Evolutionary conservation across 2,329 filamentous ascomycete species (phyloP), one percentile per base, ranked within the genome.

Genomic region (Claviceps humidiphila): DNA sequence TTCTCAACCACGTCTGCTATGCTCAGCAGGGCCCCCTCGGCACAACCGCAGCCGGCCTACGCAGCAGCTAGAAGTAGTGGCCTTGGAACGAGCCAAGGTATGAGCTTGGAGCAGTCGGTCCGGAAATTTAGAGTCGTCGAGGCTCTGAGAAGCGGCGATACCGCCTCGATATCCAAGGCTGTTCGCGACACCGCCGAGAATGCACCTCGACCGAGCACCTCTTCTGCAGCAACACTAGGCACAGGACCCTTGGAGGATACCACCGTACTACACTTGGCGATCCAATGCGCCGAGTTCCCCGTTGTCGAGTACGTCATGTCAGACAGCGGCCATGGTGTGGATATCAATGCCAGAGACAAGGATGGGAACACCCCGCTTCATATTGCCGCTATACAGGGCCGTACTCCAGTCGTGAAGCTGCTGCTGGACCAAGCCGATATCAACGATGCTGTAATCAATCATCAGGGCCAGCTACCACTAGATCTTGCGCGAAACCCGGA

Each of bases 221-320:
- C 78, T 60, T 76, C 78, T 57, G 58, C 77, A 58, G 67, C 72
- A 54, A 65, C 71, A 56, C 60, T 67, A 55, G 62, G 68, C 55
- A 60, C 66, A 58, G 68, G 66, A 58, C 62, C 74, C 53, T 66
- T 89, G 30, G 85, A 90, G 54, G 90, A 94, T 52, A 96, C 90
- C 1, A 93, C 88, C 2, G 85, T 97, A 43, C 75, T 98, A 40
- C 91, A 98, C 66, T 75, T 98, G 42, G 90, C 93, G 26, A 89
- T 97, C 45, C 93, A 98, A 69, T 97, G 91, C 68, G 91, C 93
- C 49, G 93, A 97, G 66, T 78, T 85, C 48, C 84, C 88, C 20
- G 89, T 98, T 30, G 86, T 98, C 51, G 90, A 98, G 66, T 96
- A 91, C 62, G 85, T 97, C n/a, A 71, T 98, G 44, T 90, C 89